phyloP scores from a whole-genome alignment of 768 basidiomycete species.

The Tricholoma flavovirens region DNA sequence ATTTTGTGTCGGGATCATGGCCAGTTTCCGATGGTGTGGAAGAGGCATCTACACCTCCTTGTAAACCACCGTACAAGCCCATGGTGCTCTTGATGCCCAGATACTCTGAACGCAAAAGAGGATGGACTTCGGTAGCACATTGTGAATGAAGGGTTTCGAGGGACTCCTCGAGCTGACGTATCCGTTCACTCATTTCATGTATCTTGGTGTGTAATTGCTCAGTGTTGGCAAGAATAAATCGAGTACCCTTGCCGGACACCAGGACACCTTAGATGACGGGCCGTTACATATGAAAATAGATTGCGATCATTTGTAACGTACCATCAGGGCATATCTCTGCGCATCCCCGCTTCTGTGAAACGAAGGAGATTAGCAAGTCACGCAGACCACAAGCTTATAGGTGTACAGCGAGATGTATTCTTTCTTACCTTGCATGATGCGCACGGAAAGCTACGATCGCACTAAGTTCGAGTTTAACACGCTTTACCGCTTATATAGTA shows the following conservation, averaged over 20 bases:
- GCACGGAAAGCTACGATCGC: constrained; percentile 48
- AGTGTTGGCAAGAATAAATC: constrained; percentile 63
- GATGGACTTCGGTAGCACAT: constrained; percentile 33
- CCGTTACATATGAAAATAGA: neutral
- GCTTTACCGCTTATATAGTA: constrained; percentile 10
- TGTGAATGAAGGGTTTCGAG: constrained; percentile 30
- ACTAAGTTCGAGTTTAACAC: constrained; percentile 24
- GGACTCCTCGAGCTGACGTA: constrained; percentile 56
- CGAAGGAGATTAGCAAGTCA: constrained; percentile 7
- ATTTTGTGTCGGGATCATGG: constrained; percentile 8
- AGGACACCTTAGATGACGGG: constrained; percentile 41
- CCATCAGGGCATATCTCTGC: constrained; percentile 65
- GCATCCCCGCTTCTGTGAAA: constrained; percentile 51
- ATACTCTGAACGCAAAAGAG: constrained; percentile 44
- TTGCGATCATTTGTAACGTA: constrained; percentile 15
- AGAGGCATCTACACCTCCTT: constrained; percentile 13
- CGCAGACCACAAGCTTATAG: constrained; percentile 1
- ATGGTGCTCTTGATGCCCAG: constrained; percentile 53
- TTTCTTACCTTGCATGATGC: constrained; percentile 34
- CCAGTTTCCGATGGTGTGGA: neutral
- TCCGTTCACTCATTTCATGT: constrained; percentile 61
- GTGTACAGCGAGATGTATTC: neutral
- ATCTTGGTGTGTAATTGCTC: constrained; percentile 63
- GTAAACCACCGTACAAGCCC: constrained; percentile 38
- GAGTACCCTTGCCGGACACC: constrained; percentile 61